phyloP scores from a whole-genome alignment of 108 stramenopile genomes.

The Cyclotella distinguenda region DNA sequence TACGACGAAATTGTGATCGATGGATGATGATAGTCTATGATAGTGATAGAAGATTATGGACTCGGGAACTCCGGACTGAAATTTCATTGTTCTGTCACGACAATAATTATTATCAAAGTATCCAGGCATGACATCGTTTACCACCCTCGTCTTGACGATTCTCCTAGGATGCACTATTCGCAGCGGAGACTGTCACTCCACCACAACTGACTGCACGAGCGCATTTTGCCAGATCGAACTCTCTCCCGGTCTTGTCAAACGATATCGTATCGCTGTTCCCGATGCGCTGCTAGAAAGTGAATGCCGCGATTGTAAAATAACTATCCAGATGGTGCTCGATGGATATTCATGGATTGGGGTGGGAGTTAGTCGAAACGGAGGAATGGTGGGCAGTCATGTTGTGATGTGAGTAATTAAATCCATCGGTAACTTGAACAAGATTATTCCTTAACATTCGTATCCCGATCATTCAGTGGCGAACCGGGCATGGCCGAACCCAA shows the following conservation, averaged over 20 bases:
- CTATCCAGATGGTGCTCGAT: conserved; percentile 20
- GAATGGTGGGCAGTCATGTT: conserved; percentile 36
- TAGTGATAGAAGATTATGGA: too few species aligned
- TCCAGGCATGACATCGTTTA: too few species aligned
- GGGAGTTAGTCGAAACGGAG: conserved; percentile 22
- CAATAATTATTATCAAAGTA: too few species aligned
- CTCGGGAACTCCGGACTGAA: too few species aligned
- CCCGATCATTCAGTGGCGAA: conserved; percentile 1
- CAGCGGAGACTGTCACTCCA: background rate
- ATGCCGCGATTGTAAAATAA: conserved; percentile 32
- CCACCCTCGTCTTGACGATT: too few species aligned
- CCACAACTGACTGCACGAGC: conserved; percentile 8
- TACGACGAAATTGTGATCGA: too few species aligned
- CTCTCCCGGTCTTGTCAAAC: conserved; percentile 14
- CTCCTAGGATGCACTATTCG: too few species aligned
- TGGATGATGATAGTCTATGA: too few species aligned
- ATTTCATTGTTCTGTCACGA: too few species aligned
- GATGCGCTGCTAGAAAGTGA: background rate
- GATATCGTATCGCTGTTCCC: conserved; percentile 34
- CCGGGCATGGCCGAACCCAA: conserved; percentile 18
- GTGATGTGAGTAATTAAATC: conserved; percentile 18
- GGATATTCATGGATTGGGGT: conserved; percentile 37
- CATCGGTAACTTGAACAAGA: background rate
- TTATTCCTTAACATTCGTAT: background rate
- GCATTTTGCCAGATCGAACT: conserved; percentile 16